Percentiles rank a stretch among this genome's conserved stretches.
Evolutionary conservation across 148 eudicot species (phyloP).

Genomic region (Vaccinium macrocarpon): DNA sequence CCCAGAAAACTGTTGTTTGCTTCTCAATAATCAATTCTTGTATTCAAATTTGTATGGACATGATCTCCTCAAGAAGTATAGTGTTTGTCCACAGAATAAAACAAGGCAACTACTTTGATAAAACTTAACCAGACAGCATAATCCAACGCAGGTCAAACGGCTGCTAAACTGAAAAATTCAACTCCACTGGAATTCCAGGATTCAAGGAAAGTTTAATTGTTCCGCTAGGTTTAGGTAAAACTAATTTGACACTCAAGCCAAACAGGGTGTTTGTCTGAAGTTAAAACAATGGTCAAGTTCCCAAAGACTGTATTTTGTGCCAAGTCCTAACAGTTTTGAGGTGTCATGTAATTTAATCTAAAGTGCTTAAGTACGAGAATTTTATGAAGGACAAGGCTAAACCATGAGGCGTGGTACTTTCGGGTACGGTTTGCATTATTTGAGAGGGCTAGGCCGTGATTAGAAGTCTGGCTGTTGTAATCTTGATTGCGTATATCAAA

Average conservation of each 20-base stretch:
- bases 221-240: not conserved
- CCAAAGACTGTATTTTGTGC: not conserved
- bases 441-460: not conserved
- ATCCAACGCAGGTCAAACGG: not conserved
- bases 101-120: not conserved
- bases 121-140: constrained; percentile 14
- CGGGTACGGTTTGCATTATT: not conserved
- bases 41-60: not conserved
- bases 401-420: not conserved
- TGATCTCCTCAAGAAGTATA: not conserved
- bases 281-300: not conserved
- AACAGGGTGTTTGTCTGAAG: not conserved
- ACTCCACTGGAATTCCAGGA: not conserved
- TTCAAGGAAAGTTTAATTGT: not conserved
- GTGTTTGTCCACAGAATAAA: constrained; percentile 7
- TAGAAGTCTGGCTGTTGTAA: not conserved
- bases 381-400: not conserved
- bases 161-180: not conserved
- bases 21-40: not conserved
- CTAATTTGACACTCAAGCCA: not conserved
- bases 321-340: not conserved
- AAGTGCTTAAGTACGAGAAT: not conserved
- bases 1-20: constrained; percentile 6
- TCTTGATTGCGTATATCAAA: no score
- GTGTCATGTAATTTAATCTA: not conserved